Evolutionary conservation across 257 asterid genomes (phyloP).

Genomic region (Solanum virginianum): DNA sequence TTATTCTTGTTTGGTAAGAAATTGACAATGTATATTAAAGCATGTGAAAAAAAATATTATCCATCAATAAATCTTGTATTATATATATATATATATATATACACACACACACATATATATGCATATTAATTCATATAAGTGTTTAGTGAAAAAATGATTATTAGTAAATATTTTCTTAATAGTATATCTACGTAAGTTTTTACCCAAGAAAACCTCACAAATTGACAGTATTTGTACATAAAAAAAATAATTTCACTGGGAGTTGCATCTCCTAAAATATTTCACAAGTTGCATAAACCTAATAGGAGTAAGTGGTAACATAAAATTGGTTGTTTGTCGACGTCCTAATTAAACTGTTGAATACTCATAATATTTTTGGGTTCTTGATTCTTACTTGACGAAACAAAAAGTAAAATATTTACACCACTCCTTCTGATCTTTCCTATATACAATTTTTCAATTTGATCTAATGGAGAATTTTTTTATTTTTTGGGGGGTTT

Average conservation of each 20-base stretch:
- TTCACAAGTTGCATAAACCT: background rate
- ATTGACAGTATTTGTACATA: no score
- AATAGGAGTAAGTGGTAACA: background rate
- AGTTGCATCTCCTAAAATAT: background rate
- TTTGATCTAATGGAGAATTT: background rate
- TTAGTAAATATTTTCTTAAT: no score
- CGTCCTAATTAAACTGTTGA: background rate
- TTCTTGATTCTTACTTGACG: background rate
- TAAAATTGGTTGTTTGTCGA: background rate
- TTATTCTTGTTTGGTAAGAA: no score
- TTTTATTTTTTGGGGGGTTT: no score
- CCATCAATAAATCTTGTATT: no score
- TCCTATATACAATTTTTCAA: background rate
- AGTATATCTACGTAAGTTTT: no score
- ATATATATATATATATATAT: no score
- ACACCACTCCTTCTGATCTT: background rate
- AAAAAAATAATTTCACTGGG: background rate
- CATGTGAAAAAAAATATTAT: no score
- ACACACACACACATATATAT: fast-evolving
- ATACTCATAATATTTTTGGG: background rate
- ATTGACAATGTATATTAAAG: no score
- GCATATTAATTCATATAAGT: no score
- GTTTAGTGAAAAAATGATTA: no score
- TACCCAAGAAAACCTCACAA: no score
- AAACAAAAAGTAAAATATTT: background rate